Evolutionary conservation across 2,329 filamentous ascomycete genomes (phyloP), one percentile per base, ranked within the genome.

Genomic region (Fusarium dlaminii): DNA sequence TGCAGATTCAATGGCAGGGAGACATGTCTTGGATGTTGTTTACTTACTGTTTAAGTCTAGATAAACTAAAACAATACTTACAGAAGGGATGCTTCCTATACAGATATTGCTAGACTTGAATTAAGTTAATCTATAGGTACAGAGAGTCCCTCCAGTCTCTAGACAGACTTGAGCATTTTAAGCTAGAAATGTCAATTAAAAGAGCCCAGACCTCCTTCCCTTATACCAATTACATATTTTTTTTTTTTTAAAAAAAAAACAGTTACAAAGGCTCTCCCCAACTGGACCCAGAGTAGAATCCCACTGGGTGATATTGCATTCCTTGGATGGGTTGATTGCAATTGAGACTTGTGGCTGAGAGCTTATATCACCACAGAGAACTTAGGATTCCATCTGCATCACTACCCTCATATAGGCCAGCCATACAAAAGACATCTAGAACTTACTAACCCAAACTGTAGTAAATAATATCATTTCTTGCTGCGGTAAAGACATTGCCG

Each of bases 251-350:
- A 15, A 34, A 1, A 10, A 4, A 27, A 27, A 9, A 27, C 17
- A 14, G 1, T 20, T 27, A 45, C 1, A 13, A 17, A 30, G 1
- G 5, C 8, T n/a, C 22, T 32, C 10, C 3, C 3, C 1, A 22
- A 9, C 10, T 49, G 3, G 10, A 3, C 29, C 5, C 10, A 49
- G 10, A 18, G 29, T 6, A 30, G 14, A 12, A 30, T n/a, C 10
- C 22, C 11, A 13, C 8, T 18, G 8, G 1, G 8, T n/a, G 14
- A n/a, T 49, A 18, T 49, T 49, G 29, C 29, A 32, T 49, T 32
- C 46, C 46, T 49, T 2, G 0, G 22, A 34, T 20, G 30, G 2
- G 22, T 24, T 24, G 22, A 14, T 24, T 51, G 15, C 30, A 51
- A 18, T n/a, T 34, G 17, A 51, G 30, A 18, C 48, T 34, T 51